Percentiles rank a stretch among this genome's conserved stretches.
Evolutionary conservation across 106 monocot species (phyloP).

Genomic region (Hemerocallis citrina): DNA sequence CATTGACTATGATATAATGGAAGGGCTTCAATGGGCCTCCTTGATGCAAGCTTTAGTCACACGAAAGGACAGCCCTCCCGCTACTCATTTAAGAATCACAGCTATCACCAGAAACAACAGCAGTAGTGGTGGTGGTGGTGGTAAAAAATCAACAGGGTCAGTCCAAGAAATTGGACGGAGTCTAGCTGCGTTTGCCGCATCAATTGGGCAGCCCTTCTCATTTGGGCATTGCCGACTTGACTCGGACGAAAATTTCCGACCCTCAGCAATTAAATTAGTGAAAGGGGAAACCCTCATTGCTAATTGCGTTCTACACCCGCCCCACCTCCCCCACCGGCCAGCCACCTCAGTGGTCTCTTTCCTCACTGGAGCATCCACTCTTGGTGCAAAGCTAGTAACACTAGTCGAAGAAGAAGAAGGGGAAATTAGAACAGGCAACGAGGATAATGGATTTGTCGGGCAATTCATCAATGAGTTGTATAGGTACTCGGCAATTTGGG

Average conservation of each 20-base stretch:
- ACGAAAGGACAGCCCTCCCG: conserved; percentile 14
- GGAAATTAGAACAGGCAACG: background rate
- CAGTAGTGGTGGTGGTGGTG: conserved; percentile 3
- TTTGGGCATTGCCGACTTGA: conserved; percentile 50
- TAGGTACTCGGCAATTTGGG: conserved; percentile 38
- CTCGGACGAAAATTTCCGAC: conserved; percentile 40
- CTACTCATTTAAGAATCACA: conserved; percentile 54
- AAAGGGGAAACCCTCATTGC: conserved; percentile 38
- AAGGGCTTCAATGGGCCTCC: conserved; percentile 58
- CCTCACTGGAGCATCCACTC: conserved; percentile 13
- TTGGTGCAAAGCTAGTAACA: conserved; percentile 14
- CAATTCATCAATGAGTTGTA: conserved; percentile 36
- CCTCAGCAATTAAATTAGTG: conserved; percentile 19
- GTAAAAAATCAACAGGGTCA: background rate
- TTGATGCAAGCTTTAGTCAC: conserved; percentile 57
- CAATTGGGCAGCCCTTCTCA: conserved; percentile 44
- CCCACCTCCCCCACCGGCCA: conserved; percentile 13
- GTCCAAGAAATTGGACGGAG: conserved; percentile 41
- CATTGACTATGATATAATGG: conserved; percentile 53
- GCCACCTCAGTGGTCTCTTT: conserved; percentile 32
- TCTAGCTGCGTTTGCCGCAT: conserved; percentile 43
- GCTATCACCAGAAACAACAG: conserved; percentile 22
- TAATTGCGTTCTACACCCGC: conserved; percentile 50
- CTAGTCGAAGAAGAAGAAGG: conserved; percentile 36
- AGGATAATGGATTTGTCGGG: conserved; percentile 10